Percentiles rank a stretch among this genome's conserved stretches.
Conservation (phyloP, 306 rosid species). For the Gastrolobium villosum region DNA sequence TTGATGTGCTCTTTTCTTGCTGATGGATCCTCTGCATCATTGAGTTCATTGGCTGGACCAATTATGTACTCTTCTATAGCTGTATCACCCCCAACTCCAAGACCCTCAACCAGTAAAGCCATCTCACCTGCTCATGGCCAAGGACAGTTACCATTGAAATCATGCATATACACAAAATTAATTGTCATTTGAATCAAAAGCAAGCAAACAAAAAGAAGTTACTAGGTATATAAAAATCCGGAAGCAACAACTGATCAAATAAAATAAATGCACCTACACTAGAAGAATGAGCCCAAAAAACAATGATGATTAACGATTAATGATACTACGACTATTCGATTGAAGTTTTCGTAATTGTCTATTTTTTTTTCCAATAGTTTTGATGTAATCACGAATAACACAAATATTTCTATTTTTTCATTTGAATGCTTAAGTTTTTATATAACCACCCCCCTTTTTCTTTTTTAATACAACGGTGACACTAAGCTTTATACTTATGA, state of each 20-base stretch:
- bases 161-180: conserved; percentile 1
- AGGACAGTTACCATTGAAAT: conserved; percentile 33
- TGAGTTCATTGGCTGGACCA: conserved; percentile 71
- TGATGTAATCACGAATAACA: background rate
- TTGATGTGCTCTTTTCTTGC: conserved; percentile 65
- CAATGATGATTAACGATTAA: background rate
- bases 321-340: background rate
- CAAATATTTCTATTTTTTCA: background rate
- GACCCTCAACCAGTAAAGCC: conserved; percentile 96
- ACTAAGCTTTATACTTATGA: too few species aligned
- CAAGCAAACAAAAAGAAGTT: background rate
- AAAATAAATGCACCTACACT: background rate
- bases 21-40: conserved; percentile 66
- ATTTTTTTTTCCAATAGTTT: background rate
- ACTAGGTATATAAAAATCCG: background rate
- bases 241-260: conserved; percentile 18
- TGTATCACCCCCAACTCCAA: conserved; percentile 82
- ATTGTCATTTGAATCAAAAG: conserved; percentile 14
- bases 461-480: too few species aligned
- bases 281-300: background rate
- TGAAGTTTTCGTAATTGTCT: conserved; percentile 7
- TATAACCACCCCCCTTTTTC: too few species aligned
- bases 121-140: conserved; percentile 74
- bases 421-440: background rate
- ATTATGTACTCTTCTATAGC: conserved; percentile 79